Evolutionary conservation across 2,329 filamentous ascomycete genomes (phyloP).

Genomic region (Nannizziopsis barbatae): DNA sequence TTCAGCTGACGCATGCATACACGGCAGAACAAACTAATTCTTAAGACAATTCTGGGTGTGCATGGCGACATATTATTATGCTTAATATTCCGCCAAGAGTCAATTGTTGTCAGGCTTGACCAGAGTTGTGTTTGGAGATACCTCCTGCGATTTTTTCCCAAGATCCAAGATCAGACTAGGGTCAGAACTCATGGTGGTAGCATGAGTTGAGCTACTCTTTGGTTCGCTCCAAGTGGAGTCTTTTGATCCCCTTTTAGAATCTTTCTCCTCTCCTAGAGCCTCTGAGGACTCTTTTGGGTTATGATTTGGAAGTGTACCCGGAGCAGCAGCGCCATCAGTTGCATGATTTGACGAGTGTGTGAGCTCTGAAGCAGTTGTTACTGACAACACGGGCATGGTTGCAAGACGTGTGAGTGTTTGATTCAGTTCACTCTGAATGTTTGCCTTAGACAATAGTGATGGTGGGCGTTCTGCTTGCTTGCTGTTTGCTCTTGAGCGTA

Average conservation of each 20-base stretch:
- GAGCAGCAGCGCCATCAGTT: neutral
- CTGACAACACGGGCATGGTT: neutral
- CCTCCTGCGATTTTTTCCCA: neutral
- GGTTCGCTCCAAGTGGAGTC: slow-evolving; percentile 14
- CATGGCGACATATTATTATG: no score
- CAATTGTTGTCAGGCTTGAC: no score
- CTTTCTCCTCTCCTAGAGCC: slow-evolving; percentile 4
- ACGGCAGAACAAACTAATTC: no score
- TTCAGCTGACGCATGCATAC: no score
- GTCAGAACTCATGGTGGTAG: slow-evolving; percentile 8
- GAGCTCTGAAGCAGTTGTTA: neutral
- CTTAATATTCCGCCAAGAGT: no score
- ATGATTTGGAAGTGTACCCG: neutral
- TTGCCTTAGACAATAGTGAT: neutral
- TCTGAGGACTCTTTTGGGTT: neutral
- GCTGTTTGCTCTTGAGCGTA: neutral
- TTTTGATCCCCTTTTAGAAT: slow-evolving; percentile 10
- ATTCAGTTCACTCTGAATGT: neutral
- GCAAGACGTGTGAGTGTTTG: neutral
- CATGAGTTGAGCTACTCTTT: slow-evolving; percentile 10
- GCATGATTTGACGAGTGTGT: neutral
- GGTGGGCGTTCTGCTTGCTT: neutral
- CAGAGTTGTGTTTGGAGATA: neutral
- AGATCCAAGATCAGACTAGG: neutral
- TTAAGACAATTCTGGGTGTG: no score